Percentiles rank a stretch among this genome's conserved stretches.
Evolutionary conservation across 176 grass and related monocot genomes (phyloP).

Genomic region (Typha latifolia): DNA sequence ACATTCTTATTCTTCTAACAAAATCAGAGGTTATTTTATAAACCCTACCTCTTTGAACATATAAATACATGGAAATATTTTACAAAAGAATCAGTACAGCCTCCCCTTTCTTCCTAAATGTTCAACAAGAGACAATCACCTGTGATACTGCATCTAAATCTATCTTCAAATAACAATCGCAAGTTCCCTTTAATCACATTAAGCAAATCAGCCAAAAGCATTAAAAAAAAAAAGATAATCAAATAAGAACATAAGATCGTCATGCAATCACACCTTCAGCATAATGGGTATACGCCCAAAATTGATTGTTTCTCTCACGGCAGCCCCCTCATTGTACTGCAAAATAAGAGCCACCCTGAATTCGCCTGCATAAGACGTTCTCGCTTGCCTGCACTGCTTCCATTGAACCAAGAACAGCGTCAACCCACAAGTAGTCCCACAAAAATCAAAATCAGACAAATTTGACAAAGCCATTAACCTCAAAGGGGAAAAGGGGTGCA

Average conservation of each 20-base stretch:
- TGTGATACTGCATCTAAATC: background rate
- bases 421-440: background rate
- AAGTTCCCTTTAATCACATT: background rate
- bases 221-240: background rate
- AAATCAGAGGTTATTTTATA: no score
- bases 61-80: background rate
- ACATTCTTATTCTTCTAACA: no score
- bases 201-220: background rate
- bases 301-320: slow-evolving; percentile 50
- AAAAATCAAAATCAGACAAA: slow-evolving; percentile 14
- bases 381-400: slow-evolving; percentile 69
- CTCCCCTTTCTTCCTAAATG: background rate
- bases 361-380: slow-evolving; percentile 57
- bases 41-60: no score
- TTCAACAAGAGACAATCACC: background rate
- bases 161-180: no score
- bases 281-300: slow-evolving; percentile 90
- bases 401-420: slow-evolving; percentile 8
- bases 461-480: slow-evolving; percentile 28
- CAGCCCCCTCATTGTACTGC: slow-evolving; percentile 42
- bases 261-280: slow-evolving; percentile 60
- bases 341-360: slow-evolving; percentile 43
- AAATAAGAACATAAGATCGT: slow-evolving; percentile 1
- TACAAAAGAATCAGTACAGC: background rate
- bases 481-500: slow-evolving; percentile 44